Conservation (phyloP, 352 stramenopile species). For the Thalassiosira allenii region DNA sequence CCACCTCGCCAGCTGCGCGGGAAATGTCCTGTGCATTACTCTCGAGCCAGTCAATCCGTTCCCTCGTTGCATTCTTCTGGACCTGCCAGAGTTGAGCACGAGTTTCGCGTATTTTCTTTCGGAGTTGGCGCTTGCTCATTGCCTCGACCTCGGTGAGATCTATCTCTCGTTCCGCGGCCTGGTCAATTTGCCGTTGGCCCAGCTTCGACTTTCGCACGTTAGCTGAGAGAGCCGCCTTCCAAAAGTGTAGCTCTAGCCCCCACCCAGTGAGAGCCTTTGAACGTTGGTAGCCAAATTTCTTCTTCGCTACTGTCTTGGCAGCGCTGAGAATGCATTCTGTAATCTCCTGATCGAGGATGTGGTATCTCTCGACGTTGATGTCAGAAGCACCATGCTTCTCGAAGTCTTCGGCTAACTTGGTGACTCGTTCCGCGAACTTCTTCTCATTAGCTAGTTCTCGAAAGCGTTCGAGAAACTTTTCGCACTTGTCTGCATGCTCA, state of each 20-base stretch:
- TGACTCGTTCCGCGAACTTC: slow-evolving; percentile 2
- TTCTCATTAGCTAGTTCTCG: background rate
- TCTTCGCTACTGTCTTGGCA: background rate
- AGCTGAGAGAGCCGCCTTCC: slow-evolving; percentile 23
- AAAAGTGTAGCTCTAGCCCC: slow-evolving; percentile 12
- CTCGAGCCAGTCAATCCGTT: slow-evolving; percentile 33
- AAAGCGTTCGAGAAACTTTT: slow-evolving; percentile 18
- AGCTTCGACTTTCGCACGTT: background rate
- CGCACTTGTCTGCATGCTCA: slow-evolving; percentile 18
- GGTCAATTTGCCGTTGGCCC: background rate
- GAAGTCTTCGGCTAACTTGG: background rate
- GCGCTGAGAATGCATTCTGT: slow-evolving; percentile 4
- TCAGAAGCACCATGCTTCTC: background rate
- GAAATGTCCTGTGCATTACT: slow-evolving; percentile 18
- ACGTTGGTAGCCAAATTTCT: slow-evolving; percentile 39
- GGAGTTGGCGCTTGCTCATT: background rate
- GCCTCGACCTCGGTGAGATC: background rate
- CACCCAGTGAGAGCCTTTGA: slow-evolving; percentile 7
- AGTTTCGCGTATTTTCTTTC: background rate
- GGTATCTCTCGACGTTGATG: background rate
- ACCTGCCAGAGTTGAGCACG: background rate
- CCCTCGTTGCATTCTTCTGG: slow-evolving; percentile 18
- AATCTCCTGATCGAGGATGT: slow-evolving; percentile 4
- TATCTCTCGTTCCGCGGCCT: background rate
- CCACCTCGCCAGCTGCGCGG: slow-evolving; percentile 18